These are phyloP conservation scores for Linaria vulgaris DNA, from an alignment of 257 asterid species.

Conservation along the genomic window DNA sequence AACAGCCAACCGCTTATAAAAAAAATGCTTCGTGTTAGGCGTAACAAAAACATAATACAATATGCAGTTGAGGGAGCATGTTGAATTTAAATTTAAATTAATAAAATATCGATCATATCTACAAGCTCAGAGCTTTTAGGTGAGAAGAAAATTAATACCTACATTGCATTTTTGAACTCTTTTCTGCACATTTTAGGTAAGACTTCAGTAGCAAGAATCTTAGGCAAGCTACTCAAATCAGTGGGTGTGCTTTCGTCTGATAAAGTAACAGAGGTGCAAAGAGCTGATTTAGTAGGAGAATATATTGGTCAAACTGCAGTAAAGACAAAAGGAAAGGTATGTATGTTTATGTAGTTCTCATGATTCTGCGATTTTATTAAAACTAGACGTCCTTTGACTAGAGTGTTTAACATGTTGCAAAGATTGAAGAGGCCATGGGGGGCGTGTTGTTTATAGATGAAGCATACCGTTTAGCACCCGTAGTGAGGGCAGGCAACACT, in stretches of 20 bases:
- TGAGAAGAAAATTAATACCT: too few relatives aligned
- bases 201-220: constrained; percentile 77
- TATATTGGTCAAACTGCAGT: constrained; percentile 90
- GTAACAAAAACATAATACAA: too few relatives aligned
- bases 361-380: too few relatives aligned
- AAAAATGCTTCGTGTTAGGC: too few relatives aligned
- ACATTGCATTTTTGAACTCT: too few relatives aligned
- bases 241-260: constrained; percentile 70
- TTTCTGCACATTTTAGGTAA: constrained; percentile 55
- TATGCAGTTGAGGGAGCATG: too few relatives aligned
- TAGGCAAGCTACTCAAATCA: constrained; percentile 72
- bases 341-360: too few relatives aligned
- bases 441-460: constrained; percentile 83
- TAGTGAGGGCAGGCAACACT: constrained; percentile 43
- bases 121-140: too few relatives aligned
- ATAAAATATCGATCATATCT: too few relatives aligned
- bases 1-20: too few relatives aligned
- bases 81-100: too few relatives aligned
- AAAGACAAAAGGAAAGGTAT: constrained; percentile 72
- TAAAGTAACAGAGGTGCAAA: constrained; percentile 68
- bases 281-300: constrained; percentile 81
- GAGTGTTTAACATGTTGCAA: background rate
- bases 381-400: too few relatives aligned
- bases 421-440: constrained; percentile 92
- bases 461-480: constrained; percentile 67